Conservation (phyloP, 306 rosid species). For the Pyrus bretschneideri region DNA sequence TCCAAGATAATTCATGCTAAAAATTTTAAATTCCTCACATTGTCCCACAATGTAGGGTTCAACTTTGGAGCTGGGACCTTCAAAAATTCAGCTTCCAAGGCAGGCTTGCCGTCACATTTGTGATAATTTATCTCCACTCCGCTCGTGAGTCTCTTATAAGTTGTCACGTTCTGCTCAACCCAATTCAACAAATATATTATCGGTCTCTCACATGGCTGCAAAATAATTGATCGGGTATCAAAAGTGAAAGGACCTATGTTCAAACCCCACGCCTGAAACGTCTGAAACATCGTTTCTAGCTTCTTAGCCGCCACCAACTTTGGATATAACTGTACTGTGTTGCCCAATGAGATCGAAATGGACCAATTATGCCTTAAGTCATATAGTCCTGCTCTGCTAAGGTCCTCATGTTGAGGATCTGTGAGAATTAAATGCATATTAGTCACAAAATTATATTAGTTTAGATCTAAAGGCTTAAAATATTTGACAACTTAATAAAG, state of each 20-base stretch:
- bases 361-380: no score
- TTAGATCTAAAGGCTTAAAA: no score
- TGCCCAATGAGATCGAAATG: no score
- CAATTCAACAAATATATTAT: constrained; percentile 30
- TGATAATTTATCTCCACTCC: constrained; percentile 11
- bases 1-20: no score
- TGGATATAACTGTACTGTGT: constrained; percentile 43
- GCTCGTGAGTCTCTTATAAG: constrained; percentile 11
- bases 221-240: constrained; percentile 32
- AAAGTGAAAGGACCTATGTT: constrained; percentile 37
- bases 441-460: no score
- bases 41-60: constrained; percentile 32
- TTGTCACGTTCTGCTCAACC: constrained; percentile 25
- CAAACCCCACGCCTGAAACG: constrained; percentile 48
- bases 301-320: constrained; percentile 29
- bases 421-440: constrained; percentile 43
- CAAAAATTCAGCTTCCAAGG: constrained; percentile 20
- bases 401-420: no score
- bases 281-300: constrained; percentile 33
- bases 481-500: no score
- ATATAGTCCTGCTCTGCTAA: no score
- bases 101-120: constrained; percentile 7
- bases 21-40: constrained; percentile 23
- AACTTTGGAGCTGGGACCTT: constrained; percentile 35
- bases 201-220: constrained; percentile 32